phyloP scores from a whole-genome alignment of 768 basidiomycete species.

The Boletus patriciae region DNA sequence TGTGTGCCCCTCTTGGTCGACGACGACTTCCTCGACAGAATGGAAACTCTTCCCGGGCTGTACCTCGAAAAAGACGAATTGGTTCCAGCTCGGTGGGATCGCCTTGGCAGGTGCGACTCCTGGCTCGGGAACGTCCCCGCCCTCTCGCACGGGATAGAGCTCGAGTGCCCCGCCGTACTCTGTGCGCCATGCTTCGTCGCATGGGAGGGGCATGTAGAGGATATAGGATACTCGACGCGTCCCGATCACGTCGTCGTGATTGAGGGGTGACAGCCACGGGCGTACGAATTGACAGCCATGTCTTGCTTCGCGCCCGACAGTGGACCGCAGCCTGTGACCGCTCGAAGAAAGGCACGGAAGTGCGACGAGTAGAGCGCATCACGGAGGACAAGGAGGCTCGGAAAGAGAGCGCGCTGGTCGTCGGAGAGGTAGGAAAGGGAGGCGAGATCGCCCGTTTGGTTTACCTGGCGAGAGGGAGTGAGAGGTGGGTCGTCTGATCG shows the following conservation, averaged over 20 bases:
- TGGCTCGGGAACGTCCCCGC: constrained; percentile 67
- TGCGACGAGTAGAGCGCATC: constrained; percentile 85
- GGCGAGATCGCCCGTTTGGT: constrained; percentile 95
- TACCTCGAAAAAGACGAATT: constrained; percentile 87
- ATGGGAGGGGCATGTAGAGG: constrained; percentile 88
- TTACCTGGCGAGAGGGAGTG: constrained; percentile 57
- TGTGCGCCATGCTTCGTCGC: constrained; percentile 73
- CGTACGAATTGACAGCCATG: constrained; percentile 93
- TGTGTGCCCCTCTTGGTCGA: constrained; percentile 65
- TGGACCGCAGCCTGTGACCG: constrained; percentile 90
- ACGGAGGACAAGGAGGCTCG: constrained; percentile 76
- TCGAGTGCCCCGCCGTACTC: constrained; percentile 95
- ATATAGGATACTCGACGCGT: constrained; percentile 94
- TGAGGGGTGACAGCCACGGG: constrained; percentile 86
- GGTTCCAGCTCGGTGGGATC: constrained; percentile 84
- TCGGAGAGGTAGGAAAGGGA: constrained; percentile 85
- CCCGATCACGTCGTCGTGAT: constrained; percentile 98
- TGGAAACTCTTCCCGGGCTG: constrained; percentile 96
- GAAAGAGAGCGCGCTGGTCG: constrained; percentile 74
- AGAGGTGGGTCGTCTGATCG: neutral
- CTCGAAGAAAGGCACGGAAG: constrained; percentile 80
- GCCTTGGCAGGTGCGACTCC: constrained; percentile 59
- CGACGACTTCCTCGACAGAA: constrained; percentile 95
- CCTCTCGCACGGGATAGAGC: constrained; percentile 72
- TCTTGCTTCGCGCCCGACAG: constrained; percentile 91